Percentiles rank a stretch among this genome's conserved stretches.
phyloP scores from a whole-genome alignment of 805 yeast genomes.

The Sugiyamaella chiloensis region DNA sequence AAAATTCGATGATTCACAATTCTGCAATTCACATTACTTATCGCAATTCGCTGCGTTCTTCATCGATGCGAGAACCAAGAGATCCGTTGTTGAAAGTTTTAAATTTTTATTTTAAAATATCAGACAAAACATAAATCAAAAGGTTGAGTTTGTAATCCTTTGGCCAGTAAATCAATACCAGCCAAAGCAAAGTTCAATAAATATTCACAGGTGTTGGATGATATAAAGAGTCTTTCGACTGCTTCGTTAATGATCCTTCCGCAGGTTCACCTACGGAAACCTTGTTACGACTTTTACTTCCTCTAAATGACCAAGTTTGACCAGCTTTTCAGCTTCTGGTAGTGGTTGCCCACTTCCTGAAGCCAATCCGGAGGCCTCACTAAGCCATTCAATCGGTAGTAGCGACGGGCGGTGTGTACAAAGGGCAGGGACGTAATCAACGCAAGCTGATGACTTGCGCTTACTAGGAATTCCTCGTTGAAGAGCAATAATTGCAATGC shows the following conservation, averaged over 20 bases:
- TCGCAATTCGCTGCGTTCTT: slow-evolving; percentile 47
- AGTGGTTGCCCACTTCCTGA: slow-evolving; percentile 36
- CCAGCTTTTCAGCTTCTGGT: slow-evolving; percentile 38
- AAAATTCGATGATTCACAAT: slow-evolving; percentile 46
- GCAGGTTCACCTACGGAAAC: slow-evolving; percentile 44
- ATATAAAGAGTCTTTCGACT: slow-evolving; percentile 12
- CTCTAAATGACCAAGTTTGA: slow-evolving; percentile 46
- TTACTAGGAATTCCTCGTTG: slow-evolving; percentile 48
- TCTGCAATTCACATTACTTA: slow-evolving; percentile 41
- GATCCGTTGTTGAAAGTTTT: slow-evolving; percentile 43
- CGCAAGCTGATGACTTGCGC: slow-evolving; percentile 47
- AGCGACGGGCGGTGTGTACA: slow-evolving; percentile 45
- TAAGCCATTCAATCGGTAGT: slow-evolving; percentile 47
- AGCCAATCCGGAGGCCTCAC: slow-evolving; percentile 31
- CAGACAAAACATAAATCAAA: background rate
- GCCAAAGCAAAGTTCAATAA: slow-evolving; percentile 5
- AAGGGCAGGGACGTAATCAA: slow-evolving; percentile 47
- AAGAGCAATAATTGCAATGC: slow-evolving; percentile 45
- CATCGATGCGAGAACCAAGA: slow-evolving; percentile 46
- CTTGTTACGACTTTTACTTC: slow-evolving; percentile 46
- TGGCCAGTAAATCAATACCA: slow-evolving; percentile 18
- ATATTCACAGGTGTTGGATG: slow-evolving; percentile 17
- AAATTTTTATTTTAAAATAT: slow-evolving; percentile 27
- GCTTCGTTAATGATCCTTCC: slow-evolving; percentile 41
- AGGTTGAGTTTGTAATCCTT: slow-evolving; percentile 15